Percentiles rank a stretch among this genome's conserved stretches.
These are phyloP conservation scores for Wickerhamomyces pijperi DNA, from an alignment of 805 yeast species.

Conservation along the genomic window DNA sequence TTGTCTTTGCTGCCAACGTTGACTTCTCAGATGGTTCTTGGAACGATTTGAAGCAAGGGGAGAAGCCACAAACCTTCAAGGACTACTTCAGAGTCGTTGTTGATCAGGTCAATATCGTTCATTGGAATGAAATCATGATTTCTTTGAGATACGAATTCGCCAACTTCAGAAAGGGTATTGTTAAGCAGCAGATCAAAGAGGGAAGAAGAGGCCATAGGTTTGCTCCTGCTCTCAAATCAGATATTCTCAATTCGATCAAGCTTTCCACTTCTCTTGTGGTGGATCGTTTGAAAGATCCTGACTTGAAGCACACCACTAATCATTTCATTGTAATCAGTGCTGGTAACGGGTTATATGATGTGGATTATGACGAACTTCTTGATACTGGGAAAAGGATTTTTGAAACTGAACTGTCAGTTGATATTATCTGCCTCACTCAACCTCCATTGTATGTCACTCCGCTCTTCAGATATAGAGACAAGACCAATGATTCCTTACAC, in stretches of 20 bases:
- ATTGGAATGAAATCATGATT: slow-evolving; percentile 91
- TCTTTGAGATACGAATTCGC: slow-evolving; percentile 77
- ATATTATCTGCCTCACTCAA: slow-evolving; percentile 76
- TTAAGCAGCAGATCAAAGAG: slow-evolving; percentile 29
- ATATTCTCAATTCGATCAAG: slow-evolving; percentile 77
- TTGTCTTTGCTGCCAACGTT: slow-evolving; percentile 74
- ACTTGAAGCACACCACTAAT: slow-evolving; percentile 80
- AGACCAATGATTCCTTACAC: slow-evolving; percentile 30
- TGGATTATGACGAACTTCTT: slow-evolving; percentile 65
- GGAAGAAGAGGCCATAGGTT: slow-evolving; percentile 33
- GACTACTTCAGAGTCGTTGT: slow-evolving; percentile 92
- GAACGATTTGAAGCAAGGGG: slow-evolving; percentile 57
- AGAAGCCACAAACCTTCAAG: slow-evolving; percentile 49
- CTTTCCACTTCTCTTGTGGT: slow-evolving; percentile 69
- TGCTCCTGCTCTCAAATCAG: slow-evolving; percentile 83
- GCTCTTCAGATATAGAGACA: slow-evolving; percentile 58
- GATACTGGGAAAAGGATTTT: slow-evolving; percentile 68
- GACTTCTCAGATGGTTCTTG: slow-evolving; percentile 41
- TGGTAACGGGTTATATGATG: slow-evolving; percentile 89
- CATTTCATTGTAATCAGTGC: slow-evolving; percentile 84
- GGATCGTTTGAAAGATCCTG: slow-evolving; percentile 74
- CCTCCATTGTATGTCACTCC: slow-evolving; percentile 94
- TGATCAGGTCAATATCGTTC: slow-evolving; percentile 79
- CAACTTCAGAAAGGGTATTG: slow-evolving; percentile 64
- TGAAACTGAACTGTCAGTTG: slow-evolving; percentile 77